Evolutionary conservation across 75 land plant genomes (phyloP).

Genomic region (Sequoiadendron giganteum): DNA sequence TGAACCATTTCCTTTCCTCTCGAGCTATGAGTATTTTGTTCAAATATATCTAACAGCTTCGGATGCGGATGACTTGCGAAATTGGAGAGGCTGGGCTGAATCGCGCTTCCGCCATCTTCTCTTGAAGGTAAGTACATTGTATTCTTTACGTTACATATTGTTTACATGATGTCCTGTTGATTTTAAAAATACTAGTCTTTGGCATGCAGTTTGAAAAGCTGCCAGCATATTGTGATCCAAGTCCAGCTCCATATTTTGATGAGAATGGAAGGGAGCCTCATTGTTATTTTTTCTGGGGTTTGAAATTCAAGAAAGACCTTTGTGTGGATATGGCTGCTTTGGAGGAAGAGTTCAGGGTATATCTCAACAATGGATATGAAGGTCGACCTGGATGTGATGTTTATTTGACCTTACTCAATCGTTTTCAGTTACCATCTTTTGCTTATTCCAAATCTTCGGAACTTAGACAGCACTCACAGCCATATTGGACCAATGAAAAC

Average conservation of each 20-base stretch:
- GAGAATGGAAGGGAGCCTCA: slow-evolving; percentile 25
- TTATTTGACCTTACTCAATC: slow-evolving; percentile 16
- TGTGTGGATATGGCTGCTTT: slow-evolving; percentile 17
- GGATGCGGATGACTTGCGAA: slow-evolving; percentile 29
- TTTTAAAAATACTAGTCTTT: neutral
- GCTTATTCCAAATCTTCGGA: slow-evolving; percentile 4
- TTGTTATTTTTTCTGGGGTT: slow-evolving; percentile 44
- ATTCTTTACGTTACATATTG: neutral
- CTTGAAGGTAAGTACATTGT: slow-evolving; percentile 23
- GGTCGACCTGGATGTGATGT: slow-evolving; percentile 19
- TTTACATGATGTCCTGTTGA: neutral
- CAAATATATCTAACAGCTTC: slow-evolving; percentile 29
- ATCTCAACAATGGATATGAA: slow-evolving; percentile 22
- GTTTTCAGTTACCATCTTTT: slow-evolving; percentile 15
- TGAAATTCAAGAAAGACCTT: slow-evolving; percentile 13
- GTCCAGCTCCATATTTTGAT: slow-evolving; percentile 32
- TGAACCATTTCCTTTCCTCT: slow-evolving; percentile 32
- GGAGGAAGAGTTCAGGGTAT: slow-evolving; percentile 21
- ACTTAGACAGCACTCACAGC: slow-evolving; percentile 9
- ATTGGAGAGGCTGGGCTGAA: slow-evolving; percentile 49
- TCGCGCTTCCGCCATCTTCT: slow-evolving; percentile 46
- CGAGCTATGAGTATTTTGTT: slow-evolving; percentile 22
- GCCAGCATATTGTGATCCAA: slow-evolving; percentile 35
- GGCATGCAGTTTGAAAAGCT: slow-evolving; percentile 38
- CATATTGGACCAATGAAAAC: slow-evolving; percentile 20